Base-by-base conservation (phyloP, 2,329 filamentous ascomycete genomes). In the Venturia nashicola region DNA sequence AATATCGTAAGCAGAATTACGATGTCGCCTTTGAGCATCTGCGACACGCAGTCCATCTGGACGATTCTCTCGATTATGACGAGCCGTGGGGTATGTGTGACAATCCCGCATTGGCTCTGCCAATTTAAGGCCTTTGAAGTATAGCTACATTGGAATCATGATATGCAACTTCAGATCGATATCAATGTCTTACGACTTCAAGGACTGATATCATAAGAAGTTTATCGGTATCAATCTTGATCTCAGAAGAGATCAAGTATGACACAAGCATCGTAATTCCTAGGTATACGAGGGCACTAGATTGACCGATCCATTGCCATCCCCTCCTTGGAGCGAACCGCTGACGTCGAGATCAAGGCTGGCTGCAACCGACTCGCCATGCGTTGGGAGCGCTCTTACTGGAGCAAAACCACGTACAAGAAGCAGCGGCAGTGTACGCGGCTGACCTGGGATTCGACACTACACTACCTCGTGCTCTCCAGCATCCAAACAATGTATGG, bases 401-500 rank as follows among this genome's bases (percentile, higher is more conserved):
- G 14, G 88, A 91, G 70, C 86, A 88, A 69, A 83, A 81, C n/a
- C 68, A 66, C 18, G 66, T 76, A 5, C 71, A 74, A 62, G 73
- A 77, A 61, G 76, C 76, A 6, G 69, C 71, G 16, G 67, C 69
- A 9, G 72, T 72, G 12, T 77, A 77, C 55, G 71, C 68, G 18
- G 76, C 72, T 7, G 76, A 78, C 68, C 68, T 78, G 16, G 76
- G 76, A 0, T 70, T 77, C 16, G 73, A 76, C 60, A 70, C 75
- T n/a, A 81, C 79, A 0, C 72, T 90, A 2, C 85, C 87, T 0
- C 78, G 88, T 23, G 82, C 86, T 0, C 76, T 84, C 61, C 82
- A 83, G 66, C 88, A 91, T 72, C 86, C 82, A 7, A 86, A 86
- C 60, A 91, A 92, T 67, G 83, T 91, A 0, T 91, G 88, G 89